These are phyloP conservation scores for Wickerhamomyces mucosus DNA, from an alignment of 805 yeast species.

Conservation along the genomic window DNA sequence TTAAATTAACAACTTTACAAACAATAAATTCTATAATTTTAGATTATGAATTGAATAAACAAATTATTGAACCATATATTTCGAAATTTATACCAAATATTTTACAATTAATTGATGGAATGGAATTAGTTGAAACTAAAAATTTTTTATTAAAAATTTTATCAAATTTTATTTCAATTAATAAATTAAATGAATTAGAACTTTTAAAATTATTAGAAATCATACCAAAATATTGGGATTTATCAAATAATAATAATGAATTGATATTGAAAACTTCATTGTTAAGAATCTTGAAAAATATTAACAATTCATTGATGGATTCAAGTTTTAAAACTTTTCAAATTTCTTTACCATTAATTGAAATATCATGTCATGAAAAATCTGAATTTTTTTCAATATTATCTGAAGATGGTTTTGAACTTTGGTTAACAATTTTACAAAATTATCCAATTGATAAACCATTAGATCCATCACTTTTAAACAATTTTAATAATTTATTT, in stretches of 20 bases:
- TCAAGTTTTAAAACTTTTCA: constrained; percentile 40
- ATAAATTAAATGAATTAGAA: constrained; percentile 32
- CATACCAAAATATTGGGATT: constrained; percentile 78
- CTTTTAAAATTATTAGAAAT: constrained; percentile 40
- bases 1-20: constrained; percentile 62
- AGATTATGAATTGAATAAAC: constrained; percentile 79
- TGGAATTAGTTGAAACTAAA: constrained; percentile 65
- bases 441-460: constrained; percentile 36
- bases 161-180: constrained; percentile 52
- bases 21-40: constrained; percentile 62
- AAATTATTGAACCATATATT: constrained; percentile 56
- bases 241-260: constrained; percentile 33
- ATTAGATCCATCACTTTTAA: constrained; percentile 10
- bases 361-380: constrained; percentile 49
- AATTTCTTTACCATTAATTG: constrained; percentile 57
- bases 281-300: constrained; percentile 46
- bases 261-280: constrained; percentile 41
- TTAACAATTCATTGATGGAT: constrained; percentile 46
- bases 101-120: constrained; percentile 38
- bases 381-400: constrained; percentile 47
- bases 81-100: constrained; percentile 40
- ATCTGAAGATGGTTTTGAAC: constrained; percentile 79
- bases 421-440: constrained; percentile 67
- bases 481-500: constrained; percentile 24
- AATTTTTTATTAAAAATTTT: constrained; percentile 62